phyloP scores from a whole-genome alignment of 169 alveolate species.

The Plasmodium malariae region DNA sequence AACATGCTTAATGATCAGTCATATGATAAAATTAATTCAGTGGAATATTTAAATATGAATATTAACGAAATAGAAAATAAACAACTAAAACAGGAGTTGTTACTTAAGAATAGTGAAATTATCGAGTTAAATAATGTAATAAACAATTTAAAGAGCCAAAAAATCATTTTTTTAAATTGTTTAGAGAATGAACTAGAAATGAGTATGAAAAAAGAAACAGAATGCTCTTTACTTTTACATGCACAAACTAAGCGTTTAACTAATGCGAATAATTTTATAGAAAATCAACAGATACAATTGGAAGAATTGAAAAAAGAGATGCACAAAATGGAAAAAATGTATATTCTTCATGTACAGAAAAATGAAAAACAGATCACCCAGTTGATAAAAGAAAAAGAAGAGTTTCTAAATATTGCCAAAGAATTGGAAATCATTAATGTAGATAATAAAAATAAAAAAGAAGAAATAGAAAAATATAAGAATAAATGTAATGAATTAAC shows the following conservation, averaged over 20 bases:
- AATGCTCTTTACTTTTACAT: conserved; percentile 16
- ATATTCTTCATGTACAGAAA: background rate
- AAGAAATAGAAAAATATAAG: conserved; percentile 34
- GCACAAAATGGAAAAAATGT: conserved; percentile 16
- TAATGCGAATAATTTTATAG: conserved; percentile 21
- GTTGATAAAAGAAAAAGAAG: conserved; percentile 38
- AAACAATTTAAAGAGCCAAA: conserved; percentile 26
- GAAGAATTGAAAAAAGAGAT: background rate
- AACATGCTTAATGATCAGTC: background rate
- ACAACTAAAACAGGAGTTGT: conserved; percentile 35
- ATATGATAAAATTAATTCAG: background rate
- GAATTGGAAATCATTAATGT: conserved; percentile 16
- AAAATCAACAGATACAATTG: conserved; percentile 4
- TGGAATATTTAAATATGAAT: conserved; percentile 7
- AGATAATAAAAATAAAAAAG: conserved; percentile 43
- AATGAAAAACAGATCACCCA: conserved; percentile 14
- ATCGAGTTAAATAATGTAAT: conserved; percentile 33
- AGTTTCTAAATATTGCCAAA: conserved; percentile 18
- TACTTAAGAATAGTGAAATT: conserved; percentile 16
- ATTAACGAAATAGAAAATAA: conserved; percentile 15
- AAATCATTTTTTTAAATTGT: conserved; percentile 7
- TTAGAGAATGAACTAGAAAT: conserved; percentile 24
- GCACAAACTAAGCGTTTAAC: conserved; percentile 39
- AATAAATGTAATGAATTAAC: conserved; percentile 30
- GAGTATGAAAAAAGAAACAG: conserved; percentile 44